Evolutionary conservation across 169 alveolate species (phyloP), one percentile per base, ranked within the genome.

Genomic region (Eimeria tenella): DNA sequence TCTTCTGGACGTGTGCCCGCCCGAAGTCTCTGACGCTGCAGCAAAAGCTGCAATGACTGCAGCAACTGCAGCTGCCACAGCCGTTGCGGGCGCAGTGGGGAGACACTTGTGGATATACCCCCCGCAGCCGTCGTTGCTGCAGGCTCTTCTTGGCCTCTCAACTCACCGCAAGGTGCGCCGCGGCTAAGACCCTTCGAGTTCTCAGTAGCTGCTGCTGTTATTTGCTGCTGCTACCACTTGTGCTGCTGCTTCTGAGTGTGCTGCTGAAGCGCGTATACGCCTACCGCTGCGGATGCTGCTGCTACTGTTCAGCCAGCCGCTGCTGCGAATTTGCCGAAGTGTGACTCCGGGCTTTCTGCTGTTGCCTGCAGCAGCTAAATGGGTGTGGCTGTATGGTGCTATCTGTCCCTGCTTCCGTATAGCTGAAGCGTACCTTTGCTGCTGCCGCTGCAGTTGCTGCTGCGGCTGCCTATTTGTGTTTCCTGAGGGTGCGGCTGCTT

Each of bases 51-150:
- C 88, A 53, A 23, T 55, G n/a, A n/a, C 71, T 5, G 88, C 88
- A 6, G 88, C 71, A 53, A 23, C 70, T 6, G 88, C 88, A 11
- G 88, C 88, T n/a, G 88, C 88, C 19, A 21, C 88, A 53, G 88
- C 88, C 11, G 53, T 53, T 52, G 88, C 88, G 13, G 88, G 71
- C 13, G 88, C 88, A 2, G 8, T 79, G 31, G 70, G 50, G 5
- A 11, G 88, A 23, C 56, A 79, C n/a, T 52, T 79, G 53, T 52
- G 88, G 71, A 79, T 25, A 17, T 50, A 55, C 63, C 65, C 65
- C 15, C 88, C 88, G 1, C 88, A 79, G 88, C 88, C 88, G 88
- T 58, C 63, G 65, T 50, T 79, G 53, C 88, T 79, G 88, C 88
- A 79, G 70, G 60, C 88, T 50, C 71, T 79, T 19, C 71, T 79